phyloP scores from a whole-genome alignment of 805 yeast genomes.

The Kuraishia ogatae region DNA sequence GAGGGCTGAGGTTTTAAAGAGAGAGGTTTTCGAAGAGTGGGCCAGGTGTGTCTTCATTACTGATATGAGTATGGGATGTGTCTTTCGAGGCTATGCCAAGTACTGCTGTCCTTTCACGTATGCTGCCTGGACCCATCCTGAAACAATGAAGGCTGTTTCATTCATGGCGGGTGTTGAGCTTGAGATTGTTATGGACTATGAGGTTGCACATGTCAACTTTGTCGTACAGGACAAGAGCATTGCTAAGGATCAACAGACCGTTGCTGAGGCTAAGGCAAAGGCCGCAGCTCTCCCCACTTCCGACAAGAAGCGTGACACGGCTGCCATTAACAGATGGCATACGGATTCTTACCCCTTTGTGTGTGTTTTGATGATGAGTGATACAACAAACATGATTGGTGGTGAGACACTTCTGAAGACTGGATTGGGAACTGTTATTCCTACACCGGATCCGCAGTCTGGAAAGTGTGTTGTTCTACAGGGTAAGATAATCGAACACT shows the following conservation, averaged over 20 bases:
- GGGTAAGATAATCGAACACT: conserved; percentile 35
- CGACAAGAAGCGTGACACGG: conserved; percentile 25
- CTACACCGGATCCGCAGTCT: conserved; percentile 31
- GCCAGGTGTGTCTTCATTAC: conserved; percentile 28
- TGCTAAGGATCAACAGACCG: conserved; percentile 23
- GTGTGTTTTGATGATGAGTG: conserved; percentile 55
- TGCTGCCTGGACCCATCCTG: conserved; percentile 53
- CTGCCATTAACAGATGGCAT: conserved; percentile 57
- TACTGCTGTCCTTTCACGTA: conserved; percentile 38
- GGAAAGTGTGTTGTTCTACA: conserved; percentile 42
- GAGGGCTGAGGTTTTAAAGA: conserved; percentile 44
- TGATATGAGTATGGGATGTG: background rate
- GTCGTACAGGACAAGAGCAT: conserved; percentile 28
- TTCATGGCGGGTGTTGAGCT: conserved; percentile 52
- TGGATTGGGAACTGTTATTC: conserved; percentile 27
- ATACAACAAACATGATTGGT: conserved; percentile 48
- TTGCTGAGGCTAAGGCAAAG: conserved; percentile 16
- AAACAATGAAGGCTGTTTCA: conserved; percentile 41
- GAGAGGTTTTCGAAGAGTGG: conserved; percentile 33
- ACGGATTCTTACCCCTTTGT: conserved; percentile 55
- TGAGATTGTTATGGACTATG: conserved; percentile 46
- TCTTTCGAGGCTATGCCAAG: conserved; percentile 39
- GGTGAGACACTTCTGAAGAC: conserved; percentile 49
- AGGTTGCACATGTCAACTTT: conserved; percentile 44
- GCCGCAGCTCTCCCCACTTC: conserved; percentile 14